Evolutionary conservation across 345 rosid species (phyloP), one percentile per base, ranked within the genome.

Genomic region (Lagerstroemia speciosa): DNA sequence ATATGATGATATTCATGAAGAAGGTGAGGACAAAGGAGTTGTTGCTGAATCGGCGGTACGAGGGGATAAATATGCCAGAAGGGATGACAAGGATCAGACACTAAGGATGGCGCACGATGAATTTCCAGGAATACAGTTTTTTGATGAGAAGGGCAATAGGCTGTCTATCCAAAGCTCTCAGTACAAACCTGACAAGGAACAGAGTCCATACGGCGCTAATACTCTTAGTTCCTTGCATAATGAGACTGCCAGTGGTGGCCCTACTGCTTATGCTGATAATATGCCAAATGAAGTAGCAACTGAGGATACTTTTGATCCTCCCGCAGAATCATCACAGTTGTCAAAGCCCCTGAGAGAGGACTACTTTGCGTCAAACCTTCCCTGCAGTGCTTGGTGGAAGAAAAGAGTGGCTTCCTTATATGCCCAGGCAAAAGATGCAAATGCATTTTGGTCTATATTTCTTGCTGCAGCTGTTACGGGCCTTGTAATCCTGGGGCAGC

Each of bases 321-420:
- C 85, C 15, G 63, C 73, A 20, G 93, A 81, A 37, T 69, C 57
- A 58, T 78, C 90, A 31, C 67, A 69, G 16, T 75, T 81, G 15
- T 75, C 78, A 43, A 77, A 76, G 65, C 65, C 83, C 65, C 36
- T 73, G 58, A 69, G 78, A 73, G 92, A 84, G n/a, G 67, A 82
- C 67, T 50, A 40, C 69, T 72, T 78, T 74, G 84, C 52, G 30
- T 69, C 93, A 55, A 74, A 76, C 67, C 85, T 92, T 67, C 97
- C 97, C 33, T 83, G 89, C 71, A 86, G 87, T 71, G 93, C 97
- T 60, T 92, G 98, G 99, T 95, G 99, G 99, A 95, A 83, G 82
- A 87, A 89, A 75, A 85, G 89, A 69, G 93, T 90, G 22, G 68
- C 78, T 70, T 88, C 98, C 26, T 36, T 88, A 57, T 92, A 86